Evolutionary conservation across 176 grass and related monocot species (phyloP).

Genomic region (Oryza glaberrima): DNA sequence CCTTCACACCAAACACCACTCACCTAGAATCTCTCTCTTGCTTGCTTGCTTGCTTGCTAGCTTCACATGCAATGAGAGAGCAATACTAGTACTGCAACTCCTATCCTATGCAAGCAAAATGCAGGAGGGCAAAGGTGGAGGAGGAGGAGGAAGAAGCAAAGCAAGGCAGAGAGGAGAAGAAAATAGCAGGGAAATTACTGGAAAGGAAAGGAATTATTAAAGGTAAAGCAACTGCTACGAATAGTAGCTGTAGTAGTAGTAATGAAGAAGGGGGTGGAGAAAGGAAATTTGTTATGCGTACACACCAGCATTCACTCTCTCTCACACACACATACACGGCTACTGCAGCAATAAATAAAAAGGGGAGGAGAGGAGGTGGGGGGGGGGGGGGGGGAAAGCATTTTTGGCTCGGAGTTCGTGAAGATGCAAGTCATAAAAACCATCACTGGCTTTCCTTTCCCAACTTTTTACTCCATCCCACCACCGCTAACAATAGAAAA

Average conservation of each 20-base stretch:
- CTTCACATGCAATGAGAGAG: conserved; percentile 44
- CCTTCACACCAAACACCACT: conserved; percentile 40
- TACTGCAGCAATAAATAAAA: conserved; percentile 33
- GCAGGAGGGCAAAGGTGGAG: neutral
- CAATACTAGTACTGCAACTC: neutral
- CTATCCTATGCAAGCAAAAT: neutral
- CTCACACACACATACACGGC: neutral
- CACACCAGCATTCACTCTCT: neutral
- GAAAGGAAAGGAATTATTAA: conserved; percentile 28
- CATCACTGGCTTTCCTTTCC: conserved; percentile 38
- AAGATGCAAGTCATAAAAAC: conserved; percentile 45
- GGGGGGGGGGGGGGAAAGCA: conserved; percentile 24
- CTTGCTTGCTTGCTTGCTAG: conserved; percentile 15
- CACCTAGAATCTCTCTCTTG: neutral
- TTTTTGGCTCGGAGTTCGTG: conserved; percentile 43
- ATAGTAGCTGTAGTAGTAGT: neutral
- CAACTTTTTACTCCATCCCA: conserved; percentile 33
- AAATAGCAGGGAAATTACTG: conserved; percentile 54
- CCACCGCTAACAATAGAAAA: conserved; percentile 15
- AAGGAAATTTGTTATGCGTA: conserved; percentile 47
- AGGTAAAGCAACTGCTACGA: conserved; percentile 16
- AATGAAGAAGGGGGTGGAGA: conserved; percentile 34
- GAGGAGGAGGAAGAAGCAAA: neutral
- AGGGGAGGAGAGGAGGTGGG: neutral
- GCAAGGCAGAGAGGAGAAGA: neutral